Conservation (phyloP, 2,329 filamentous ascomycete species). For the Orbilia blumenaviensis region DNA sequence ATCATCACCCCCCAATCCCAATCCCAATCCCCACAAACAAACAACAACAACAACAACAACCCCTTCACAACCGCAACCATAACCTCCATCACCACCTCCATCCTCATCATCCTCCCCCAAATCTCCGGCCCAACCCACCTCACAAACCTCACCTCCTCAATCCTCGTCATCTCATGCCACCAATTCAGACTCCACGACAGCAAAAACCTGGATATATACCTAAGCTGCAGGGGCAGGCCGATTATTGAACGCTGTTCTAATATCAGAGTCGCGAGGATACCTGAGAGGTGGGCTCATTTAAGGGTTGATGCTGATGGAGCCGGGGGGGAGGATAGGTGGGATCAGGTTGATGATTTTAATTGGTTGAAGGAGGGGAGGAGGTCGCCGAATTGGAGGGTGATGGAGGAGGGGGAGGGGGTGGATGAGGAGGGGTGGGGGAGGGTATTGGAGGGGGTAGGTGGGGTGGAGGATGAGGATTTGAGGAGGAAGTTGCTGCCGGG, state of each 20-base stretch:
- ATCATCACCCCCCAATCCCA: conserved; percentile 48
- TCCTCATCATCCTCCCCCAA: conserved; percentile 80
- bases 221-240: conserved; percentile 81
- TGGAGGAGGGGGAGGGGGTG: conserved; percentile 71
- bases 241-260: conserved; percentile 89
- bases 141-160: conserved; percentile 76
- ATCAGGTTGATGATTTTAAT: conserved; percentile 95
- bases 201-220: conserved; percentile 80
- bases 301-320: conserved; percentile 62
- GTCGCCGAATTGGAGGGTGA: conserved; percentile 85
- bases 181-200: conserved; percentile 95
- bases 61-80: conserved; percentile 60
- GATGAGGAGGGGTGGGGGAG: conserved; percentile 71
- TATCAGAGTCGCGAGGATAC: conserved; percentile 81
- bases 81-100: conserved; percentile 73
- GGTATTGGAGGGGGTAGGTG: not conserved
- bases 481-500: not conserved
- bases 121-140: conserved; percentile 85
- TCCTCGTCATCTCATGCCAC: conserved; percentile 80
- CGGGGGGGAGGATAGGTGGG: conserved; percentile 74
- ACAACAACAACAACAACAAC: not conserved
- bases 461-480: not conserved
- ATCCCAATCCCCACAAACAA: not conserved
- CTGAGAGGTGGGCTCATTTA: conserved; percentile 73
- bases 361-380: conserved; percentile 82